Conservation (phyloP, 2,329 filamentous ascomycete species). For the Neocucurbitaria cava region DNA sequence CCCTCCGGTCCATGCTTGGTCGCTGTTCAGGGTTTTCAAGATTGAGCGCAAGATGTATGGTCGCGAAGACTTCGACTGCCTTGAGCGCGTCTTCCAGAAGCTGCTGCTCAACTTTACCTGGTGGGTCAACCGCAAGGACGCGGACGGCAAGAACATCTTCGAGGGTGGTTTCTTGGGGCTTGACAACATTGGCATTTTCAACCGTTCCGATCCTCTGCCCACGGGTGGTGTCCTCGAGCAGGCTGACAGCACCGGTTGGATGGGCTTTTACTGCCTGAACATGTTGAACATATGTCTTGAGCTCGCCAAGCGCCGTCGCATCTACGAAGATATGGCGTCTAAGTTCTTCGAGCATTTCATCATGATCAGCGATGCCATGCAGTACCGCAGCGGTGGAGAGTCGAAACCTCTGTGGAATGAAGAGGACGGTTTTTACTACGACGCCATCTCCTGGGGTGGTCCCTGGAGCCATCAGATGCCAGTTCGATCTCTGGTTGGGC, state of each 20-base stretch:
- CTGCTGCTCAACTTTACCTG: conserved; percentile 95
- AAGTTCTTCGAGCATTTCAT: conserved; percentile 99
- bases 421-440: conserved; percentile 96
- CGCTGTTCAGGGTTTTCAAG: conserved; percentile 95
- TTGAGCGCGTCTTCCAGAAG: conserved; percentile 97
- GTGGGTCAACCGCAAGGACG: conserved; percentile 98
- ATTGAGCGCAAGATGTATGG: conserved; percentile 98
- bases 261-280: conserved; percentile 95
- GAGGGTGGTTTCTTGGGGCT: conserved; percentile 94
- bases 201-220: conserved; percentile 91
- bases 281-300: conserved; percentile 98
- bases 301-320: conserved; percentile 91
- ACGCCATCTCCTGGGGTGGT: conserved; percentile 95
- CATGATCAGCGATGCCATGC: conserved; percentile 96
- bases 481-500: conserved; percentile 87
- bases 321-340: conserved; percentile 94
- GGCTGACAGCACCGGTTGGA: conserved; percentile 97
- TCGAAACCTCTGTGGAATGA: conserved; percentile 95
- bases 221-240: conserved; percentile 94
- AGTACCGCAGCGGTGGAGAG: conserved; percentile 69
- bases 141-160: conserved; percentile 94
- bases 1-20: conserved; percentile 95
- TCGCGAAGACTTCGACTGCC: conserved; percentile 90
- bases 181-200: conserved; percentile 98
- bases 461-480: conserved; percentile 93